phyloP scores from a whole-genome alignment of 306 rosid genomes.

The Aeschynomene evenia region DNA sequence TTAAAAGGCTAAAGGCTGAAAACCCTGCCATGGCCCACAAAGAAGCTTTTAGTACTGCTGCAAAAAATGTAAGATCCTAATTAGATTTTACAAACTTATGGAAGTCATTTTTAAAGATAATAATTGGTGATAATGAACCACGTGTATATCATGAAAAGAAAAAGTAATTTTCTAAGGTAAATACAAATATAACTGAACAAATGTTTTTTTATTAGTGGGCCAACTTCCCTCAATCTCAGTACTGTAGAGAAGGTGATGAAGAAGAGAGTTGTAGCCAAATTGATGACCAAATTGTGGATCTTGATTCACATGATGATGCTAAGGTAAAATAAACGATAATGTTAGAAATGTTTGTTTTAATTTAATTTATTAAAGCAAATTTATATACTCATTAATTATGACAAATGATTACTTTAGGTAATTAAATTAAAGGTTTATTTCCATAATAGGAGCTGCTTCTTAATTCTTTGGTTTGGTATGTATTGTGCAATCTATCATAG shows the following conservation, averaged over 20 bases:
- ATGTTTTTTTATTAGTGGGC: conserved; percentile 78
- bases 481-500: conserved; percentile 24
- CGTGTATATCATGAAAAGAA: background rate
- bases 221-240: conserved; percentile 67
- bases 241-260: conserved; percentile 57
- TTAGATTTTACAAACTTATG: background rate
- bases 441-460: conserved; percentile 19
- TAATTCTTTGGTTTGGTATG: background rate
- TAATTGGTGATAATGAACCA: background rate
- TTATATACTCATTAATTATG: background rate
- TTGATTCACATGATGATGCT: conserved; percentile 36
- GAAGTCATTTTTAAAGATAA: background rate
- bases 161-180: background rate
- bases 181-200: too few relatives aligned
- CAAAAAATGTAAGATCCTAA: conserved; percentile 63
- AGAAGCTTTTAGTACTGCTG: conserved; percentile 90
- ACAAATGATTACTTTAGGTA: background rate
- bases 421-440: conserved; percentile 8
- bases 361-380: background rate
- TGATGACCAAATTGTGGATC: conserved; percentile 44
- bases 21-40: conserved; percentile 90
- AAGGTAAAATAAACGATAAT: conserved; percentile 30
- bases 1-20: conserved; percentile 77
- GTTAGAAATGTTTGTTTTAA: background rate
- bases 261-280: conserved; percentile 45